phyloP scores from a whole-genome alignment of 148 eudicot genomes.

The Rheum nobile region DNA sequence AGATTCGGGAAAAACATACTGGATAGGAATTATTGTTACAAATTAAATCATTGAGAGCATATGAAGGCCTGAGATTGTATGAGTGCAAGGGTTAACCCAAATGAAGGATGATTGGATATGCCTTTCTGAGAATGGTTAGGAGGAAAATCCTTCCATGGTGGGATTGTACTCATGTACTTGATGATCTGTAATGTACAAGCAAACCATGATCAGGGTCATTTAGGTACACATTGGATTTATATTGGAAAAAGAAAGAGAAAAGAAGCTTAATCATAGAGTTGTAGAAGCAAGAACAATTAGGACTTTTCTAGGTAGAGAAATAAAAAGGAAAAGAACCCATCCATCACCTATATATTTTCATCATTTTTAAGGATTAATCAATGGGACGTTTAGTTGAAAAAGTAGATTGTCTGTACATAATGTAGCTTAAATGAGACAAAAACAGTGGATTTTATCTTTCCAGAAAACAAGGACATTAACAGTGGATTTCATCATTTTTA shows the following conservation, averaged over 20 bases:
- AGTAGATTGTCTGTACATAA: no score
- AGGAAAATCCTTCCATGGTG: slow-evolving; percentile 20
- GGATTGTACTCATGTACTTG: background rate
- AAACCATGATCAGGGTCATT: background rate
- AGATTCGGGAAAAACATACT: no score
- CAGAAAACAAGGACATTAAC: no score
- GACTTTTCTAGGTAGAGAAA: no score
- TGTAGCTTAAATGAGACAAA: no score
- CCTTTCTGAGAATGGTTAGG: slow-evolving; percentile 20
- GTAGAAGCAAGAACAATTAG: background rate
- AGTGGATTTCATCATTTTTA: no score
- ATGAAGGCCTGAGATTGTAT: slow-evolving; percentile 36
- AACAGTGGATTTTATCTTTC: no score
- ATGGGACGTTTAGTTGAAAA: no score
- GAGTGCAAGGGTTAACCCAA: slow-evolving; percentile 24
- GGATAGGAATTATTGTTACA: no score
- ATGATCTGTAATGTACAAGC: background rate
- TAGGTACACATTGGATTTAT: background rate
- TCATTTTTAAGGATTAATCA: no score
- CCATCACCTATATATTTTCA: no score
- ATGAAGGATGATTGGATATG: slow-evolving; percentile 17
- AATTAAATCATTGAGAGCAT: slow-evolving; percentile 19
- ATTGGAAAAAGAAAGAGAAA: background rate
- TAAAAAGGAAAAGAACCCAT: no score
- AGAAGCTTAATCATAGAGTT: background rate